Conservation (phyloP, 192 early-diverging fungal genomes). For the Entomortierella chlamydospora region DNA sequence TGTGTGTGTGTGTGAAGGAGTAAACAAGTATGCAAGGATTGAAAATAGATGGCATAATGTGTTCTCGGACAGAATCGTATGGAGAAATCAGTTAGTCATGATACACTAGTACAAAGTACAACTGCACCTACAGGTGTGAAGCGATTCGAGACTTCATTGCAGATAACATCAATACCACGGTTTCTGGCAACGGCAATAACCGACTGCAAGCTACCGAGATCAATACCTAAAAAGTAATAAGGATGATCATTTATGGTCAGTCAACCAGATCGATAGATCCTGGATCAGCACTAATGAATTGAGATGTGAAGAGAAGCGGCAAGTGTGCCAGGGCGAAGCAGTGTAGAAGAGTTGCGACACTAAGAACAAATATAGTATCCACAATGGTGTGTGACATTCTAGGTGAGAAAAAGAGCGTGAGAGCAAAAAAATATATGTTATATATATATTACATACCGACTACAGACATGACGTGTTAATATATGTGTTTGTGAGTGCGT, state of each 20-base stretch:
- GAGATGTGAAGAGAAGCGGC: neutral
- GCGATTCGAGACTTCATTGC: slow-evolving; percentile 97
- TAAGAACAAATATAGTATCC: too few species aligned
- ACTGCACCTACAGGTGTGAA: slow-evolving; percentile 87
- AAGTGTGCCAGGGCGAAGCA: too few species aligned
- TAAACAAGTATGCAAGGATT: too few species aligned
- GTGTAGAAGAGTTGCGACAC: too few species aligned
- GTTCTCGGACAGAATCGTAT: too few species aligned
- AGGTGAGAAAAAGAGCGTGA: too few species aligned
- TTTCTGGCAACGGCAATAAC: slow-evolving; percentile 98
- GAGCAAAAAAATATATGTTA: neutral
- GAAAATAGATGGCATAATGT: too few species aligned
- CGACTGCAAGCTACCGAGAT: slow-evolving; percentile 96
- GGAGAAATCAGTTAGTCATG: too few species aligned
- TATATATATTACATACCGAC: slow-evolving; percentile 48
- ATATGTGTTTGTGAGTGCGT: slow-evolving; percentile 1
- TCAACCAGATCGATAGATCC: neutral
- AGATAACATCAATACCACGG: slow-evolving; percentile 97
- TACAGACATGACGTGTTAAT: slow-evolving; percentile 42
- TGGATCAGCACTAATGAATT: neutral
- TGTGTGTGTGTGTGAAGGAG: too few species aligned
- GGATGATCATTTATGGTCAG: neutral
- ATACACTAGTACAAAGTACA: neutral
- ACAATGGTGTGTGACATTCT: too few species aligned
- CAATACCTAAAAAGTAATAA: slow-evolving; percentile 78